Percentiles rank a stretch among this genome's conserved stretches.
phyloP scores from a whole-genome alignment of 139 green algal species.

The Dunaliella primolecta region DNA sequence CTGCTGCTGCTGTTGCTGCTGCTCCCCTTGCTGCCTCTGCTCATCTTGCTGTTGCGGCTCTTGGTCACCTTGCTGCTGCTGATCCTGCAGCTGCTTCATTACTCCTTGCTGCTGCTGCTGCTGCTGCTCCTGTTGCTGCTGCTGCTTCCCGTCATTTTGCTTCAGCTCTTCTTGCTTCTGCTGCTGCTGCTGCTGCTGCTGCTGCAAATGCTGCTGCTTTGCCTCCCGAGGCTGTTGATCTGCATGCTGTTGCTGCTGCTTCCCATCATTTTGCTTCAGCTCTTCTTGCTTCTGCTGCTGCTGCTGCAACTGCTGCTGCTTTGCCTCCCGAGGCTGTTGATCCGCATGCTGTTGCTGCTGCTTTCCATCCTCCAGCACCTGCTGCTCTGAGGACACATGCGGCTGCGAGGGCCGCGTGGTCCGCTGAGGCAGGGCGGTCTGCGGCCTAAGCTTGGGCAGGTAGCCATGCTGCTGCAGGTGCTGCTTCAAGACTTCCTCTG shows the following conservation, averaged over 20 bases:
- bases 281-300: neutral
- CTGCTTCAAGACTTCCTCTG: neutral
- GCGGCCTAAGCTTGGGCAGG: neutral
- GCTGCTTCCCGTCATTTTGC: neutral
- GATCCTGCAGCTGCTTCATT: neutral
- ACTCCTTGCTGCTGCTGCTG: neutral
- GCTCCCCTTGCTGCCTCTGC: neutral
- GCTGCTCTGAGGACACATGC: too few relatives aligned
- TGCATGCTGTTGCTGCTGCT: neutral
- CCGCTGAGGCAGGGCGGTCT: neutral
- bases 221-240: too few relatives aligned
- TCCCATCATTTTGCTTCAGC: neutral
- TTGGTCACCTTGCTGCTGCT: neutral
- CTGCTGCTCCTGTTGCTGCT: neutral
- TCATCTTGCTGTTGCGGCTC: neutral
- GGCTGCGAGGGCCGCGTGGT: too few relatives aligned
- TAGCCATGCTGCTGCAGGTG: neutral
- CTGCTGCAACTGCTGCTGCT: too few relatives aligned
- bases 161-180: neutral
- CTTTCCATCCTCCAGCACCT: neutral
- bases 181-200: neutral
- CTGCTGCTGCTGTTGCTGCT: constrained; percentile 8
- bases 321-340: too few relatives aligned
- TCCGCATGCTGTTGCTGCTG: neutral
- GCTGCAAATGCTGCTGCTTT: neutral